Evolutionary conservation across 805 yeast species (phyloP), one percentile per base, ranked within the genome.

Genomic region (Tetrapisispora taiwanensis): DNA sequence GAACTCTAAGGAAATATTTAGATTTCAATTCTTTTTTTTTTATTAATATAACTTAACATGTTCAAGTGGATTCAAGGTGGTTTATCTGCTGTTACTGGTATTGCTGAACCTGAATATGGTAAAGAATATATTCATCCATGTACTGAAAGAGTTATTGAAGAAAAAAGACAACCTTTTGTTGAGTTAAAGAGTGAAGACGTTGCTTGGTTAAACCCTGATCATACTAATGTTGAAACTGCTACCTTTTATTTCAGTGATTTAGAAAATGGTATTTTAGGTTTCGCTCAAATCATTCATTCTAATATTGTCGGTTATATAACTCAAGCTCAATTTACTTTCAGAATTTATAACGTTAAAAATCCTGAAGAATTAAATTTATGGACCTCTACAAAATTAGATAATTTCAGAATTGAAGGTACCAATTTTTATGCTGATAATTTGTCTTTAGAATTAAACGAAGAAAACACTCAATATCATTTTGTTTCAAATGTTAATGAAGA

Each of bases 81-180:
- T 52, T 72, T 84, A 43, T 85, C 97, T 15, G 92, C 94, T 5
- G 94, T 89, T 39, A 90, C 97, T 5, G 98, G 98, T 45, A 78
- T 95, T 13, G 96, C 95, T 2, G 98, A 92, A 65, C 98, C 98
- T 20, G 95, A 84, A 60, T 92, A 92, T 58, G 98, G 98, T 45
- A 75, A 82, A 35, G 95, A 83, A 42, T 94, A 95, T 34, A 85
- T 92, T 52, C 92, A 83, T 57, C 76, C 97, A 15, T 78, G 88
- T 46, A 76, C 84, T 35, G 76, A 75, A 30, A 62, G 77, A 37
- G 78, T 81, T 40, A 68, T 67, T 34, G 75, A 69, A 30, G 33
- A 31, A 4, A 33, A 39, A 15, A 71, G 72, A 35, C 78, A 79
- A 52, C 75, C 84, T 1, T 84, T 68, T 57, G 70, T 79, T 30